phyloP scores from a whole-genome alignment of 192 early-diverging fungal genomes.

The Backusella parvicylindrica region DNA sequence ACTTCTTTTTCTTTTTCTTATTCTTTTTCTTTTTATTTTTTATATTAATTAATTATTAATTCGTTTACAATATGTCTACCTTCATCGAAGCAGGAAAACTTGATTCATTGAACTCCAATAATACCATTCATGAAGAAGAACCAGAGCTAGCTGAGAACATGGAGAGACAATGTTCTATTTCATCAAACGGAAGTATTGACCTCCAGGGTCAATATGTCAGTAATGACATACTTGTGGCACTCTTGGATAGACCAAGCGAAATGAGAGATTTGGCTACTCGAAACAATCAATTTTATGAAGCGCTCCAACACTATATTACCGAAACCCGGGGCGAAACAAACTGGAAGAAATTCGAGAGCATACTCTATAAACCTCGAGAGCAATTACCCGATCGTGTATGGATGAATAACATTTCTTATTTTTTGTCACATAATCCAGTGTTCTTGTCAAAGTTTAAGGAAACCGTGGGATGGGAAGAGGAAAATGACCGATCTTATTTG shows the following conservation, averaged over 20 bases:
- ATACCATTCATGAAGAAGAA: constrained; percentile 5
- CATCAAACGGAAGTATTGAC: background rate
- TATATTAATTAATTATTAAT: background rate
- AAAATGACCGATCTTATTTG: background rate
- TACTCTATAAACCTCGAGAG: constrained; percentile 29
- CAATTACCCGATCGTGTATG: constrained; percentile 21
- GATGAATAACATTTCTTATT: constrained; percentile 19
- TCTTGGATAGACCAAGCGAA: constrained; percentile 24
- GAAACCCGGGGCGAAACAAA: constrained; percentile 20
- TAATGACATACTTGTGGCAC: constrained; percentile 23
- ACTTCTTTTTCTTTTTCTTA: background rate
- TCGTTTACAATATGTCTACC: background rate
- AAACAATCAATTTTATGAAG: constrained; percentile 30
- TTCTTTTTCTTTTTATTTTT: background rate
- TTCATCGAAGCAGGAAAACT: background rate
- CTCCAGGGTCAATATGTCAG: constrained; percentile 21
- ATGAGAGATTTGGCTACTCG: constrained; percentile 24
- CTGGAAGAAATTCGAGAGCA: constrained; percentile 26
- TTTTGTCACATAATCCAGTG: constrained; percentile 19
- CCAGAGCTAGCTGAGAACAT: background rate
- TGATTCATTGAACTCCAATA: background rate
- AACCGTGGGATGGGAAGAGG: constrained; percentile 30
- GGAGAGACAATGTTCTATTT: background rate
- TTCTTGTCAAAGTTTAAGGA: constrained; percentile 34
- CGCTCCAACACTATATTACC: constrained; percentile 11